These are phyloP conservation scores for thale cress (Arabidopsis thaliana) DNA, from an alignment of 345 rosid genomes.

Conservation along the genomic window DNA sequence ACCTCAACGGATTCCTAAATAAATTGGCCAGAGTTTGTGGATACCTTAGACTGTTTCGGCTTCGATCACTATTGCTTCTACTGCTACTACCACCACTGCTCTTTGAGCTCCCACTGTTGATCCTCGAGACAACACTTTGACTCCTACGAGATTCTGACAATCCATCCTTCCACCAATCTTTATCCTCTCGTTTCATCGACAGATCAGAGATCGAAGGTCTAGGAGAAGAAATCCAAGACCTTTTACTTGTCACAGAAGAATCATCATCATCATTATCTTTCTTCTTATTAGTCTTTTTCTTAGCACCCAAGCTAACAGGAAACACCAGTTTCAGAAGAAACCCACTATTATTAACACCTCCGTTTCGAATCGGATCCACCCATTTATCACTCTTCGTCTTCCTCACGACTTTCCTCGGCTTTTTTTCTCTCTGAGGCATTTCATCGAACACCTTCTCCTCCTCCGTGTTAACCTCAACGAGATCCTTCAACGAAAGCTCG, in stretches of 20 bases:
- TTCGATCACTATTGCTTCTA: slow-evolving; percentile 52
- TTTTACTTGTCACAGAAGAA: slow-evolving; percentile 26
- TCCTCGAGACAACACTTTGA: slow-evolving; percentile 45
- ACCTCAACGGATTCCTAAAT: background rate
- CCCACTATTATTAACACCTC: slow-evolving; percentile 60
- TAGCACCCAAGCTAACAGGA: slow-evolving; percentile 61
- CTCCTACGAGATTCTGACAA: slow-evolving; percentile 46
- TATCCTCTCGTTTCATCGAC: slow-evolving; percentile 51
- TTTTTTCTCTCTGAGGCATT: slow-evolving; percentile 27
- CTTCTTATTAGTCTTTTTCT: slow-evolving; percentile 53
- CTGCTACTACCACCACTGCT: slow-evolving; percentile 57
- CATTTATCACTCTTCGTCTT: slow-evolving; percentile 45
- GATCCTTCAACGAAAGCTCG: slow-evolving; percentile 84
- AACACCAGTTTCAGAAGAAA: slow-evolving; percentile 74
- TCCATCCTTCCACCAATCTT: slow-evolving; percentile 77
- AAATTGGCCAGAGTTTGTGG: background rate
- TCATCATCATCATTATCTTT: slow-evolving; percentile 40
- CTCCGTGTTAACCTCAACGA: slow-evolving; percentile 60
- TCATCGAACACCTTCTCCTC: slow-evolving; percentile 40
- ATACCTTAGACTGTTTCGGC: slow-evolving; percentile 51
- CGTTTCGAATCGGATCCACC: slow-evolving; percentile 50
- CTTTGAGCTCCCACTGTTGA: slow-evolving; percentile 52
- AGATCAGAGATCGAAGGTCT: slow-evolving; percentile 53
- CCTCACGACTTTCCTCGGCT: slow-evolving; percentile 30
- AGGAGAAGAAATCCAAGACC: slow-evolving; percentile 50